Evolutionary conservation across 1,139 yeast species (phyloP).

Genomic region (Pichia cactophila): DNA sequence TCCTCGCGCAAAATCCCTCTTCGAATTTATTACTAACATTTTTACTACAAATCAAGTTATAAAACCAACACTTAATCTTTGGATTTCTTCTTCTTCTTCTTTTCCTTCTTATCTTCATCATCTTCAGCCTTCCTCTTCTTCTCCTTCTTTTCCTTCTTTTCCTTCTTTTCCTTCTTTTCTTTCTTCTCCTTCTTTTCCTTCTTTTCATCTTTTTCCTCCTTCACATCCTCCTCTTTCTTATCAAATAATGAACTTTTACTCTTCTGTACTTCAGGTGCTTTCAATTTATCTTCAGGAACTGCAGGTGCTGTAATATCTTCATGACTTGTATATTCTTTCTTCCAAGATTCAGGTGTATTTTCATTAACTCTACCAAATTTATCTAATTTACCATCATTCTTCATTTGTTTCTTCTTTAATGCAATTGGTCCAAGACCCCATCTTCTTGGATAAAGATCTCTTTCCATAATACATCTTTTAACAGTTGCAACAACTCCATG

Average conservation of each 20-base stretch:
- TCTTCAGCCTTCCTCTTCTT: constrained; percentile 47
- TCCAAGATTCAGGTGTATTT: constrained; percentile 91
- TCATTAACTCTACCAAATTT: constrained; percentile 91
- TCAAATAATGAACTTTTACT: constrained; percentile 40
- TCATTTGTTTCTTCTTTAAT: constrained; percentile 95
- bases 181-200: constrained; percentile 34
- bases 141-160: constrained; percentile 51
- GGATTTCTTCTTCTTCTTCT: constrained; percentile 39
- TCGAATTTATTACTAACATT: too few species aligned
- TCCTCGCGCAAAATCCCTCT: too few species aligned
- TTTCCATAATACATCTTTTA: constrained; percentile 98
- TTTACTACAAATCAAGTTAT: too few species aligned
- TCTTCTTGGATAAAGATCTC: constrained; percentile 98
- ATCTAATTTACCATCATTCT: constrained; percentile 95
- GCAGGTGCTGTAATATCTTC: constrained; percentile 53
- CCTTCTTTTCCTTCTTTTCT: constrained; percentile 44
- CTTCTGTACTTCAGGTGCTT: constrained; percentile 38
- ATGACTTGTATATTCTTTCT: constrained; percentile 74
- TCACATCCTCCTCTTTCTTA: constrained; percentile 29
- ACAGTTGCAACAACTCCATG: constrained; percentile 98
- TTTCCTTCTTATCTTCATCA: constrained; percentile 47
- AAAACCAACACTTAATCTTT: not conserved
- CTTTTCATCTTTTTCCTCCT: constrained; percentile 29
- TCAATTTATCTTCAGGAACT: constrained; percentile 30
- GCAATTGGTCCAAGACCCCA: constrained; percentile 99